phyloP scores from a whole-genome alignment of 139 green algal genomes.

The Tetratostichococcus sp. region DNA sequence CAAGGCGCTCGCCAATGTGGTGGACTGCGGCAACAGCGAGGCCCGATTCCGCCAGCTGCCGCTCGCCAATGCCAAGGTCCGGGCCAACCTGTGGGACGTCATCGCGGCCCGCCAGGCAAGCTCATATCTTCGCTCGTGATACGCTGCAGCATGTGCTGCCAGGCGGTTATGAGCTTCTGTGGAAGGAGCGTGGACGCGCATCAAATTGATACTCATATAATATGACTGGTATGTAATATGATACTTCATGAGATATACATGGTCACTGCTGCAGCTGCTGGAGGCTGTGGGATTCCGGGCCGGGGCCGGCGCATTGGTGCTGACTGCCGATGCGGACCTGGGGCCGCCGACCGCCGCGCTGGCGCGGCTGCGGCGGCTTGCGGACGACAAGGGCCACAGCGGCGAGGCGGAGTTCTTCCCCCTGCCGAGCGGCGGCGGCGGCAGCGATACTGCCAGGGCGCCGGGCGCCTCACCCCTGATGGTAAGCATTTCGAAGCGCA shows the following conservation, averaged over 20 bases:
- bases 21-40: constrained; percentile 16
- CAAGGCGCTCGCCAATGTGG: constrained; percentile 11
- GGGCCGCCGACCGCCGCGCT: background rate
- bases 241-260: no score
- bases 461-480: background rate
- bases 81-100: constrained; percentile 12
- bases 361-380: constrained; percentile 5
- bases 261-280: background rate
- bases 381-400: constrained; percentile 22
- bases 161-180: no score
- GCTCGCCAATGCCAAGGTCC: constrained; percentile 19
- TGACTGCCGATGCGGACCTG: constrained; percentile 11
- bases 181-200: no score
- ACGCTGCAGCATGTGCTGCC: no score
- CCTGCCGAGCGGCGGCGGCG: constrained; percentile 4
- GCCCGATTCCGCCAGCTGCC: constrained; percentile 4
- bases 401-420: background rate
- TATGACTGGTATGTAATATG: no score
- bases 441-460: background rate
- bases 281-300: constrained; percentile 13
- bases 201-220: no score
- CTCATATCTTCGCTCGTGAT: no score
- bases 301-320: constrained; percentile 2
- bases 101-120: constrained; percentile 9
- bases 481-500: background rate